Base-by-base conservation (phyloP, 495 filamentous ascomycete genomes). In the Annulohypoxylon nitens region DNA sequence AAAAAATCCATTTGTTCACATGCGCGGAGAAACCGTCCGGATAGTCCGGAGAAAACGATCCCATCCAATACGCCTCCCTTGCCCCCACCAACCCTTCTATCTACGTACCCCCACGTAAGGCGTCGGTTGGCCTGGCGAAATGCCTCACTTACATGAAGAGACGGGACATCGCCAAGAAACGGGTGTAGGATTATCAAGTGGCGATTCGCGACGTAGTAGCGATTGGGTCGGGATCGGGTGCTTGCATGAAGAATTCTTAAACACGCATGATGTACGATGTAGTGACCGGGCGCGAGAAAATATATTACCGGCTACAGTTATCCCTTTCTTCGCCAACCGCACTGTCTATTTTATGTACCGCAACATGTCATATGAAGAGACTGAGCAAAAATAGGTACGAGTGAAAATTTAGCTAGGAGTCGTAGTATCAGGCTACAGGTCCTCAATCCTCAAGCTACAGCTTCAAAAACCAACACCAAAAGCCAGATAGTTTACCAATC, bases 101-200 rank as follows among this genome's bases (percentile, higher is more conserved):
- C 9, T 61, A 1, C 3, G 10, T 51, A 63, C 60, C 60, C 60
- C 60, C 60, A 63, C 43, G 11, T 51, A 55, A 12, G 10, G 62
- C 37, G 36, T 34, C 50, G 62, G 62, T 33, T 30, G 34, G 39
- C 54, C 25, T 64, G 36, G 26, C 45, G 62, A 65, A 64, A 65
- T 65, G 36, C 62, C 50, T 65, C 51, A 57, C 33, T 39, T 26
- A 26, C 18, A 18, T 54, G 47, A 8, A 20, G 20, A 23, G 16
- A 18, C 14, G 6, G 14, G 43, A 47, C 14, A 25, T 51, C 4
- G 18, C 20, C n/a, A 26, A 12, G 18, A 14, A 3, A 26, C 2
- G 10, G n/a, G 18, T 9, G 3, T 26, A 26, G 20, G 10, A 20
- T 12, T 26, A 26, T 9, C 10, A 2, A 51, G 48, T 25, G 20